Evolutionary conservation across 352 stramenopile genomes (phyloP), one percentile per base, ranked within the genome.

Genomic region (Phytophthora rubi): DNA sequence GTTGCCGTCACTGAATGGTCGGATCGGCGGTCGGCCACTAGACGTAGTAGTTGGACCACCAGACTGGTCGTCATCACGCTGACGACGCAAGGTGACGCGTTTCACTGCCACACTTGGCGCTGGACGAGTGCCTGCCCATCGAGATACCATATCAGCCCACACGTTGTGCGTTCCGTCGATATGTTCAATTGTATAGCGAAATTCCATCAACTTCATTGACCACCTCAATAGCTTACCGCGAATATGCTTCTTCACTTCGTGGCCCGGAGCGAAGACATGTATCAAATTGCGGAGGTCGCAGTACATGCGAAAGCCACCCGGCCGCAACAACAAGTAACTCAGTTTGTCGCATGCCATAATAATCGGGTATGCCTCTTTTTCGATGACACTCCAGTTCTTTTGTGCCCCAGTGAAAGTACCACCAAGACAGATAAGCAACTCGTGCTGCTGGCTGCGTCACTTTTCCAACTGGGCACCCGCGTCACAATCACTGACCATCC

Each of bases 361-460:
- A 4, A 30, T 30, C 4, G 4, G 28, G 28, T 6, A 30, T 5
- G 4, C 28, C 28, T 30, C 28, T 30, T 30, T 30, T 30, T 30
- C 26, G 5, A 30, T 63, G 16, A 70, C 32, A 8, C 37, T 76
- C 52, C 60, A 72, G 62, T 65, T 71, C 32, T 65, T 39, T 15
- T 65, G 55, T 21, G 63, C 47, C 2, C 52, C 58, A 9, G 53
- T 59, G 26, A 64, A 68, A 16, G 39, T 57, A 30, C 53, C 52
- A 45, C 57, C 45, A n/a, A 61, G 30, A 54, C 57, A 71, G 0
- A 62, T 63, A 1, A 68, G 5, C 23, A 56, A 18, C 18, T 68
- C 52, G 32, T 68, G 53, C 6, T 63, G 32, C 23, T 60, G 65
- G 2, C 26, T 60, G 33, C 47, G 35, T 44, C 28, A 71, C 18